A percentile compares a stretch with the other conserved stretches of the same genome.
Conservation (phyloP, 2,329 filamentous ascomycete species). For the Aspergillus glaucus region DNA sequence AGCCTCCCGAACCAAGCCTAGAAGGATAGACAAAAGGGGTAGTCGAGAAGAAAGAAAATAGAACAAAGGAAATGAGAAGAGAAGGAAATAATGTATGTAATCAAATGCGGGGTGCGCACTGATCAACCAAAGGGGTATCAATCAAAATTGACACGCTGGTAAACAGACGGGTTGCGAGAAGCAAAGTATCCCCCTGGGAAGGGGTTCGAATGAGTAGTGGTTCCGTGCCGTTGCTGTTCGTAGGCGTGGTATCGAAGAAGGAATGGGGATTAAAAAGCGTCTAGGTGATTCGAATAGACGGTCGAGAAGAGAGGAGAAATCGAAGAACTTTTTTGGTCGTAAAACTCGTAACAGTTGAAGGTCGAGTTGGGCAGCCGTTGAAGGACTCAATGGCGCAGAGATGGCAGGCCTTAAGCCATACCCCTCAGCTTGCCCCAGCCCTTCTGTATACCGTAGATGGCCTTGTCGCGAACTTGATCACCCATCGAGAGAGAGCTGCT, state of each 20-base stretch:
- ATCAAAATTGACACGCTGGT: no score
- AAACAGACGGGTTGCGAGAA: neutral
- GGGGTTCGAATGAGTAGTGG: neutral
- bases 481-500: conserved; percentile 31
- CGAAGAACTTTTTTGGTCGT: conserved; percentile 23
- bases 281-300: neutral
- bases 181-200: neutral
- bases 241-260: neutral
- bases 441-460: conserved; percentile 31
- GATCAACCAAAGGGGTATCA: neutral
- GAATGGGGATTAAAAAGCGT: neutral
- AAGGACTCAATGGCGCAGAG: no score
- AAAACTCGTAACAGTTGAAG: conserved; percentile 13
- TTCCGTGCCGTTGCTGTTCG: neutral
- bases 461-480: conserved; percentile 29
- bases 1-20: neutral
- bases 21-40: neutral
- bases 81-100: neutral
- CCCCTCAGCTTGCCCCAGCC: conserved; percentile 37
- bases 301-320: conserved; percentile 11
- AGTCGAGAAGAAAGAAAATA: neutral
- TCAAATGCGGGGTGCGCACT: neutral
- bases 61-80: neutral
- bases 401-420: conserved; percentile 19
- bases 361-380: neutral